phyloP scores from a whole-genome alignment of 129 eudicot species.

The Flaveria brownii region DNA sequence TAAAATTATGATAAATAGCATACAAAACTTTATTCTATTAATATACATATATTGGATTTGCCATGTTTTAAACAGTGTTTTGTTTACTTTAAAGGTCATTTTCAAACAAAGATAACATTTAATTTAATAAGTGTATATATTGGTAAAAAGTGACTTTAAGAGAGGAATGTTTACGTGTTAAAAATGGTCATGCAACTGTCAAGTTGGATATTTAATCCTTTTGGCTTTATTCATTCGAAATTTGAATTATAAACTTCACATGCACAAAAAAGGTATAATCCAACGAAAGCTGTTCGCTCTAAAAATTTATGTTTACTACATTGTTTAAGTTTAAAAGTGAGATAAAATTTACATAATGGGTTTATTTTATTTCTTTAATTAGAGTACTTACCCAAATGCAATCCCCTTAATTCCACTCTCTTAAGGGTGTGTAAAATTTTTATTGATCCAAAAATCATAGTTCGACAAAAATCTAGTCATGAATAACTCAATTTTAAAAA shows the following conservation, averaged over 20 bases:
- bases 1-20: too few species aligned
- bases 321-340: too few species aligned
- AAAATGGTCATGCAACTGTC: not conserved
- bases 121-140: not conserved
- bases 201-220: not conserved
- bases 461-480: not conserved
- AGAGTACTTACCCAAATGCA: not conserved
- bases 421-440: not conserved
- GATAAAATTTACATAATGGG: not conserved
- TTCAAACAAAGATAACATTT: not conserved
- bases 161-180: not conserved
- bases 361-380: not conserved
- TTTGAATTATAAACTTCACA: not conserved
- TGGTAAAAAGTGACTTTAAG: not conserved
- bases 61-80: not conserved
- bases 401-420: not conserved
- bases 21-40: too few species aligned
- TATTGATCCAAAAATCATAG: not conserved
- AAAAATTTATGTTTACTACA: too few species aligned
- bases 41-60: not conserved
- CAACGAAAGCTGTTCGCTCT: not conserved
- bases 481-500: not conserved
- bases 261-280: not conserved
- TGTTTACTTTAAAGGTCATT: too few species aligned
- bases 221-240: constrained; percentile 14